These are phyloP conservation scores for Solanum ossicruentum DNA, from an alignment of 257 asterid species.

Conservation along the genomic window DNA sequence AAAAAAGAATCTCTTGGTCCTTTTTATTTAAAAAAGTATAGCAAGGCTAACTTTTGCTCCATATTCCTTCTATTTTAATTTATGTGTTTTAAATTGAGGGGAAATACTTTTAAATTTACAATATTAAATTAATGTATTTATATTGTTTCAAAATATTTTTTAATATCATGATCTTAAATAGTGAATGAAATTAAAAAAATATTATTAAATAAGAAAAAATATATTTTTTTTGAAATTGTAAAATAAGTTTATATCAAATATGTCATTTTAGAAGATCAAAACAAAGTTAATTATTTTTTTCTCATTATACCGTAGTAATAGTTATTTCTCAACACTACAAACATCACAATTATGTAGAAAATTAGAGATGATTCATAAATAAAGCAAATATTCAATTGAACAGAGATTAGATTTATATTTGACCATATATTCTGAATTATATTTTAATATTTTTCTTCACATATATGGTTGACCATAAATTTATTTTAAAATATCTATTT, in stretches of 20 bases:
- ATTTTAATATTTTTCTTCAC: background rate
- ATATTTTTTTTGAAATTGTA: too few species aligned
- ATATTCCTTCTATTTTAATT: too few species aligned
- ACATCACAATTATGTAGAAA: background rate
- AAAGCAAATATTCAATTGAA: background rate
- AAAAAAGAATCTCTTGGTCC: background rate
- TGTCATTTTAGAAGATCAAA: background rate
- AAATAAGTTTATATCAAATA: too few species aligned
- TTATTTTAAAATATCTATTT: too few species aligned
- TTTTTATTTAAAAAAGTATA: background rate
- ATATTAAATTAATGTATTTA: background rate
- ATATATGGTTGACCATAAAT: too few species aligned
- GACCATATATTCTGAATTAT: background rate
- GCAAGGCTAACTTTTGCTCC: background rate
- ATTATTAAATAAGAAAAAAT: too few species aligned
- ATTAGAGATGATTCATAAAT: background rate
- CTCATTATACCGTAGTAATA: background rate
- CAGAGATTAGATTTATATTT: background rate
- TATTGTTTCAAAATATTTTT: background rate
- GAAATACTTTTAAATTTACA: background rate
- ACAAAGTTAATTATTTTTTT: background rate
- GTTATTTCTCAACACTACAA: background rate
- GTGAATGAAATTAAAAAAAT: too few species aligned
- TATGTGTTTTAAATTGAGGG: too few species aligned
- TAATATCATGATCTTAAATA: too few species aligned